These are phyloP conservation scores for Conoideocrella luteorostrata DNA, from an alignment of 2,329 filamentous ascomycete genomes.

Conservation along the genomic window DNA sequence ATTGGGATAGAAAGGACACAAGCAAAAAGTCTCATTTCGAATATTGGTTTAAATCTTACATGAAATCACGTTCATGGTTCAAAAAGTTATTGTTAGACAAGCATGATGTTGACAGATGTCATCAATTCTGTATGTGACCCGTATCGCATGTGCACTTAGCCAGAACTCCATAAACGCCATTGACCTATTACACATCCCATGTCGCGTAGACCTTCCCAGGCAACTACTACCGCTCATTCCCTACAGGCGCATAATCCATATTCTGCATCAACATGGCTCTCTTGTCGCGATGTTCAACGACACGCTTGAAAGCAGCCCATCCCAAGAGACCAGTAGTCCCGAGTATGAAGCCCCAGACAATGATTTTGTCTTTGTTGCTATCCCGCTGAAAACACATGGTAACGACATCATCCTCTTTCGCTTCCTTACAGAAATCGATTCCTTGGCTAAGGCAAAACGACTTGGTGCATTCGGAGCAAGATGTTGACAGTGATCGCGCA, in stretches of 20 bases:
- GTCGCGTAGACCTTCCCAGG: neutral
- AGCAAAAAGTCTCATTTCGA: no score
- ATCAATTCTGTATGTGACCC: neutral
- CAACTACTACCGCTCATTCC: neutral
- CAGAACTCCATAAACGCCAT: constrained; percentile 3
- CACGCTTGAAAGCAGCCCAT: constrained; percentile 50
- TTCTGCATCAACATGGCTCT: constrained; percentile 22
- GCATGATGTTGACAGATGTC: no score
- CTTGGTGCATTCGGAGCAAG: constrained; percentile 58
- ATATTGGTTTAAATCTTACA: no score
- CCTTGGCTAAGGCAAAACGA: constrained; percentile 55
- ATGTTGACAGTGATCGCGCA: constrained; percentile 34
- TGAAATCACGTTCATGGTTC: no score
- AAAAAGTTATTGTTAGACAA: no score
- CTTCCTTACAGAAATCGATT: constrained; percentile 57
- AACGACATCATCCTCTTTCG: constrained; percentile 54
- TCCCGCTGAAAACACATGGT: constrained; percentile 62
- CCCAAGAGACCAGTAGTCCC: constrained; percentile 52
- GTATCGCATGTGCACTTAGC: neutral
- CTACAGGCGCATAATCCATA: constrained; percentile 21
- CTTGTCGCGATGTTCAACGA: constrained; percentile 34
- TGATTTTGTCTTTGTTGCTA: constrained; percentile 59
- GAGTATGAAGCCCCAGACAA: constrained; percentile 58
- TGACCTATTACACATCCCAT: neutral
- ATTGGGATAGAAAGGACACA: no score